Percentiles rank a stretch among this genome's conserved stretches.
Evolutionary conservation across 495 filamentous ascomycete genomes (phyloP).

Genomic region (Cladorrhinum samala): DNA sequence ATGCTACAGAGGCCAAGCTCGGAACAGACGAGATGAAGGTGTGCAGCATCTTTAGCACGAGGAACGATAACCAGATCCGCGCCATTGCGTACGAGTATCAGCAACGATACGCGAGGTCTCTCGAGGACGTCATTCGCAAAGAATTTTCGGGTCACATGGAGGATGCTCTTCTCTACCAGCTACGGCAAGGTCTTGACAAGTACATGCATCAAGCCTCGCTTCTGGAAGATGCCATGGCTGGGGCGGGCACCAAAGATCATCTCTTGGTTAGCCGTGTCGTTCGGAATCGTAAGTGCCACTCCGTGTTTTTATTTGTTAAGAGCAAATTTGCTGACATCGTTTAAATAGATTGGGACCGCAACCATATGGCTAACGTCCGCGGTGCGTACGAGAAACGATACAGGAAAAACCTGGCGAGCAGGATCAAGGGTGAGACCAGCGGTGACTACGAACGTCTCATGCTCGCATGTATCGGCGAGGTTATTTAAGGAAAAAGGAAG

Average conservation of each 20-base stretch:
- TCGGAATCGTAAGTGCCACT: slow-evolving; percentile 38
- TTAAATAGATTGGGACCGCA: slow-evolving; percentile 60
- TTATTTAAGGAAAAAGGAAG: slow-evolving; percentile 9
- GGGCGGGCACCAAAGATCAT: slow-evolving; percentile 79
- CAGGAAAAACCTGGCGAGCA: slow-evolving; percentile 50
- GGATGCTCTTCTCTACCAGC: slow-evolving; percentile 70
- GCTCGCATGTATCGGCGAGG: slow-evolving; percentile 48
- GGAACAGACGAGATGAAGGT: slow-evolving; percentile 73
- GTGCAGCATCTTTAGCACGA: slow-evolving; percentile 64
- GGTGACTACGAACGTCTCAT: slow-evolving; percentile 73
- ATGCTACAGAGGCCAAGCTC: slow-evolving; percentile 61
- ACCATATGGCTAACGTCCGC: slow-evolving; percentile 66
- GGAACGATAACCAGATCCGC: slow-evolving; percentile 71
- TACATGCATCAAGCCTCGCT: slow-evolving; percentile 73
- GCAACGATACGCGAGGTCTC: slow-evolving; percentile 53
- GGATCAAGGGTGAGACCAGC: slow-evolving; percentile 77
- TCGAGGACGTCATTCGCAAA: slow-evolving; percentile 67
- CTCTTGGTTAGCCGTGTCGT: slow-evolving; percentile 68
- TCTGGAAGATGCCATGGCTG: slow-evolving; percentile 81
- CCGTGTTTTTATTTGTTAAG: not conserved
- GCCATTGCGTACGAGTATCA: slow-evolving; percentile 70
- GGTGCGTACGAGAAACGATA: slow-evolving; percentile 63
- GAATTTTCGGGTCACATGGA: slow-evolving; percentile 93
- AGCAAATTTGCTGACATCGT: not conserved
- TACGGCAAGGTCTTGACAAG: slow-evolving; percentile 69